A percentile compares a stretch with the other conserved stretches of the same genome.
phyloP scores from a whole-genome alignment of 257 asterid genomes.

The Petunia secreta region DNA sequence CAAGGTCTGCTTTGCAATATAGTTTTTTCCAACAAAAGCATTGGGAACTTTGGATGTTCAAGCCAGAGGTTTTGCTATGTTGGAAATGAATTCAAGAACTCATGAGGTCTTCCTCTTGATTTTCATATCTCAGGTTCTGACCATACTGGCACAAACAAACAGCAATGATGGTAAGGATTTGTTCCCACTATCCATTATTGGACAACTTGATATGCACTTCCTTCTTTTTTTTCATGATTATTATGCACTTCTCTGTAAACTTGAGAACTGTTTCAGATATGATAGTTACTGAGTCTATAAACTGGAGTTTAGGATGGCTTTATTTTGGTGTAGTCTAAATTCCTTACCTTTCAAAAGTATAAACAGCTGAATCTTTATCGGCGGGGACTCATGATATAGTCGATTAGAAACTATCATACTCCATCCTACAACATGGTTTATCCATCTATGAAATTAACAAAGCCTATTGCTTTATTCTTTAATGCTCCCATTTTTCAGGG shows the following conservation, averaged over 20 bases:
- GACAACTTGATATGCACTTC: background rate
- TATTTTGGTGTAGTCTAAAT: background rate
- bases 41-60: slow-evolving; percentile 12
- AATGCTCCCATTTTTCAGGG: background rate
- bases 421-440: background rate
- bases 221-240: background rate
- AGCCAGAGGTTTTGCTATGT: slow-evolving; percentile 16
- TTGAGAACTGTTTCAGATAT: background rate
- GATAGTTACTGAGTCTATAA: background rate
- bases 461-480: background rate
- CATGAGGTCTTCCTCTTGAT: slow-evolving; percentile 38
- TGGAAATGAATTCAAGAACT: slow-evolving; percentile 48
- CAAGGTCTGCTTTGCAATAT: slow-evolving; percentile 2
- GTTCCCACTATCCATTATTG: background rate
- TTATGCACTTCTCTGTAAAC: background rate
- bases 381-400: background rate
- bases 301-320: background rate
- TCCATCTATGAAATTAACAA: background rate
- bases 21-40: slow-evolving; percentile 13
- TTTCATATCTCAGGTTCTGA: slow-evolving; percentile 41
- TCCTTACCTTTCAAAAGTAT: background rate
- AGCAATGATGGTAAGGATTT: slow-evolving; percentile 56
- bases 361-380: background rate
- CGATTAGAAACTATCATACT: background rate
- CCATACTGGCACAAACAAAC: slow-evolving; percentile 47